Evolutionary conservation across 2,329 filamentous ascomycete genomes (phyloP), one percentile per base, ranked within the genome.

Genomic region (Macrophomina tecta): DNA sequence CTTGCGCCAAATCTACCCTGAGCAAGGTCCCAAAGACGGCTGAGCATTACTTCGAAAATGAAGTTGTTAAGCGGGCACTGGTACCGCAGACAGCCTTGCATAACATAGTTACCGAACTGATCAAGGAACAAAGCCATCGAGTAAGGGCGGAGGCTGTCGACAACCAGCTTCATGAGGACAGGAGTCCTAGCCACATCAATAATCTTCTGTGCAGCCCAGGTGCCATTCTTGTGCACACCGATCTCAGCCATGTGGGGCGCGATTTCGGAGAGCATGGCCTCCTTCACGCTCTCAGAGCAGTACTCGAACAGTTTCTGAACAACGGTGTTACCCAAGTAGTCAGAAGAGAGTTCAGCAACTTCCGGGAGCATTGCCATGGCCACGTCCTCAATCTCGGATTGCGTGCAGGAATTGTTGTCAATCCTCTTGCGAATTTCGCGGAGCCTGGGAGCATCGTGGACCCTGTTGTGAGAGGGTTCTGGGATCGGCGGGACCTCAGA

Each of bases 141-240:
- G 80, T 96, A 97, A 0, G 93, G 90, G 3, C 90, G 90, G 36
- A 98, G 84, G 71, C 92, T 87, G 69, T 97, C 89, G 34, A 95
- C 91, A 74, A 99, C 94, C 81, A 93, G 83, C 55, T 84, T 82
- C 89, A 95, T 94, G 80, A 98, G 94, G 48, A 84, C 82, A 5
- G 91, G 89, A 0, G 91, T 93, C 80, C 95, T 93, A 78, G 93
- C 94, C 6, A 97, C 93, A 74, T 98, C 94, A 72, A 99, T 98
- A 74, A 99, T 98, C 85, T 98, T 99, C 81, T 99, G 95, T 1
- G 95, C 95, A 65, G 95, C 95, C 95, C 95, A 99, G 1, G 95
- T 99, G 69, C 95, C 95, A 74, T 99, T 99, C 87, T 99, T 99
- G 86, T 99, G 95, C 7, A 97, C 90, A 73, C 95, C 95, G 80